Percentiles rank a stretch among this genome's conserved stretches.
Evolutionary conservation across 768 basidiomycete species (phyloP).

Genomic region (Lentinus brumalis): DNA sequence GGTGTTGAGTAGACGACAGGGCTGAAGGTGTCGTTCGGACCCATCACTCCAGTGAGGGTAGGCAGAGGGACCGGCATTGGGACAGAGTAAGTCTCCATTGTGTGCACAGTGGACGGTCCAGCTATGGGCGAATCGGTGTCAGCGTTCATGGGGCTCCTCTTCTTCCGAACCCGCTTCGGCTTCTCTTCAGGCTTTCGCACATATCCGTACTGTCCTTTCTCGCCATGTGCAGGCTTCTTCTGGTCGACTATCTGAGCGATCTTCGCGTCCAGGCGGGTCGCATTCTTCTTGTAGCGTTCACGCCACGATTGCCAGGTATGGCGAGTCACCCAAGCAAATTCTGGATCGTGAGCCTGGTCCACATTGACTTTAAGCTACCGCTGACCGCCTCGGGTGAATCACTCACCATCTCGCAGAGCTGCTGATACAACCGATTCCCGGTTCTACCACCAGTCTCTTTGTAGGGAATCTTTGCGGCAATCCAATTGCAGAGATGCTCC

Average conservation of each 20-base stretch:
- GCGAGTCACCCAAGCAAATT: conserved; percentile 76
- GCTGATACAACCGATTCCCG: conserved; percentile 81
- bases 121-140: conserved; percentile 9
- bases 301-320: conserved; percentile 93
- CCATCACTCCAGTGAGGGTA: conserved; percentile 15
- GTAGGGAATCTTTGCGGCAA: conserved; percentile 81
- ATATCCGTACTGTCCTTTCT: conserved; percentile 83
- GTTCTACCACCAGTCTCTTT: conserved; percentile 82
- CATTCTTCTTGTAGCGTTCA: conserved; percentile 85
- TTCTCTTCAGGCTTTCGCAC: conserved; percentile 76
- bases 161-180: conserved; percentile 41
- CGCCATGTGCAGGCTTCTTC: conserved; percentile 67
- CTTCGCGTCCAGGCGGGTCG: conserved; percentile 60
- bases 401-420: conserved; percentile 70
- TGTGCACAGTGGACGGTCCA: conserved; percentile 2
- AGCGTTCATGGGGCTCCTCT: conserved; percentile 11
- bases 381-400: not conserved
- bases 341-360: conserved; percentile 61
- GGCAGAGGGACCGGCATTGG: conserved; percentile 23
- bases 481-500: conserved; percentile 72
- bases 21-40: conserved; percentile 11
- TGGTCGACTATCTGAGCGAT: conserved; percentile 70
- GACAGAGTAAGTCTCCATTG: conserved; percentile 21
- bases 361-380: not conserved
- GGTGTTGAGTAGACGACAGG: conserved; percentile 15